Conservation (phyloP, 2,329 filamentous ascomycete genomes). For the Cercospora sojina region DNA sequence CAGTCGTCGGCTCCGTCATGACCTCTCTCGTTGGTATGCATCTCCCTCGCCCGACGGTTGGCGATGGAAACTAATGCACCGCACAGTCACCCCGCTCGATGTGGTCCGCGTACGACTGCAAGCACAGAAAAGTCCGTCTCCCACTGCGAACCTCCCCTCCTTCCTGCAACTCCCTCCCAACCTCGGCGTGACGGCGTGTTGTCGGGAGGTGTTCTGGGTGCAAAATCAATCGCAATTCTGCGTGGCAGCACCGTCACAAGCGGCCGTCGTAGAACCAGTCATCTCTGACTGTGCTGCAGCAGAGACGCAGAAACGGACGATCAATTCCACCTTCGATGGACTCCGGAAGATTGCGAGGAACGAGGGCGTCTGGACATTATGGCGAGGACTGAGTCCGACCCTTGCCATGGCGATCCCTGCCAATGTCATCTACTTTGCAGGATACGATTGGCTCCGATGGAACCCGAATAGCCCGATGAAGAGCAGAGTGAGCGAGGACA, state of each 20-base stretch:
- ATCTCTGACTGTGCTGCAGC: conserved; percentile 77
- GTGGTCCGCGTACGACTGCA: conserved; percentile 94
- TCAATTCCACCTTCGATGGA: conserved; percentile 88
- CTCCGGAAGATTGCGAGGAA: conserved; percentile 91
- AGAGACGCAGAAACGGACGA: conserved; percentile 76
- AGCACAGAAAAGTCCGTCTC: conserved; percentile 66
- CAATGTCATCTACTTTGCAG: conserved; percentile 98
- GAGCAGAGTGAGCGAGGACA: conserved; percentile 61
- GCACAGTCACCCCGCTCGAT: conserved; percentile 87
- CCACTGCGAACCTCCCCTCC: conserved; percentile 52
- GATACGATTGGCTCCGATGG: conserved; percentile 89
- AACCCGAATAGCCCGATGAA: conserved; percentile 70
- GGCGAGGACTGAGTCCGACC: conserved; percentile 92
- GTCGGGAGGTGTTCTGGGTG: conserved; percentile 94
- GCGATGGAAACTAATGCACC: not conserved
- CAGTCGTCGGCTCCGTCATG: conserved; percentile 83
- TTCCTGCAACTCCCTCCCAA: conserved; percentile 74
- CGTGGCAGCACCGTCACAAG: conserved; percentile 56
- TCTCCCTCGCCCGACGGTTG: not conserved
- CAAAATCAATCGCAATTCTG: conserved; percentile 81
- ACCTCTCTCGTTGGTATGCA: conserved; percentile 80
- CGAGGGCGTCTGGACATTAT: conserved; percentile 81
- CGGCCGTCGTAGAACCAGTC: conserved; percentile 20
- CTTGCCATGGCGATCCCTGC: conserved; percentile 89
- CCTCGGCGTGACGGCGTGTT: conserved; percentile 90